phyloP scores from a whole-genome alignment of 495 filamentous ascomycete species.

The Xylaria flabelliformis region DNA sequence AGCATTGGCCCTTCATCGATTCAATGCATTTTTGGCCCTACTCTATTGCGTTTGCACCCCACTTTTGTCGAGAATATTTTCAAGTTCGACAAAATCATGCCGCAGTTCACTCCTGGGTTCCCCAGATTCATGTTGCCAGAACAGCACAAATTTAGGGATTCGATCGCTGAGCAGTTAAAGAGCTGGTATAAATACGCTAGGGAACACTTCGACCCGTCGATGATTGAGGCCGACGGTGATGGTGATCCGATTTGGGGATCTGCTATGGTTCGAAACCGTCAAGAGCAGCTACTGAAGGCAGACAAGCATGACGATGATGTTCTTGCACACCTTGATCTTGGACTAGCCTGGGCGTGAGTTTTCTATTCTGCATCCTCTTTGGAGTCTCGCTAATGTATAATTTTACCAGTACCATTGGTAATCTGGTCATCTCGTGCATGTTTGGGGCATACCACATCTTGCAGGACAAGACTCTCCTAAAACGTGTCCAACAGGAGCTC shows the following conservation, averaged over 20 bases:
- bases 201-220: constrained; percentile 7
- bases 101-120: constrained; percentile 6
- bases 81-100: constrained; percentile 15
- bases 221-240: constrained; percentile 22
- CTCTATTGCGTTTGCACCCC: constrained; percentile 6
- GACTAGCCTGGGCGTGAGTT: constrained; percentile 32
- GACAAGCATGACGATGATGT: constrained; percentile 30
- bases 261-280: constrained; percentile 16
- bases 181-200: constrained; percentile 23
- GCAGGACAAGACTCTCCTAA: constrained; percentile 15
- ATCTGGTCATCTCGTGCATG: constrained; percentile 30
- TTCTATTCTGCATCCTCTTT: neutral
- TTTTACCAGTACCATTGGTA: constrained; percentile 25
- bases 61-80: constrained; percentile 19
- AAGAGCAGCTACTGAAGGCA: constrained; percentile 19
- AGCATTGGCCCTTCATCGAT: constrained; percentile 17
- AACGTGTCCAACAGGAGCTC: constrained; percentile 26
- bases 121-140: constrained; percentile 15
- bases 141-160: constrained; percentile 14
- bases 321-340: constrained; percentile 28
- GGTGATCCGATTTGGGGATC: constrained; percentile 25
- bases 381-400: neutral
- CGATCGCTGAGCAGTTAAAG: constrained; percentile 12
- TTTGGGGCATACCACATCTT: constrained; percentile 27
- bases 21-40: constrained; percentile 21